Percentiles rank a stretch among this genome's conserved stretches.
Evolutionary conservation across 495 filamentous ascomycete species (phyloP).

Genomic region (Massariosphaeria phaeospora): DNA sequence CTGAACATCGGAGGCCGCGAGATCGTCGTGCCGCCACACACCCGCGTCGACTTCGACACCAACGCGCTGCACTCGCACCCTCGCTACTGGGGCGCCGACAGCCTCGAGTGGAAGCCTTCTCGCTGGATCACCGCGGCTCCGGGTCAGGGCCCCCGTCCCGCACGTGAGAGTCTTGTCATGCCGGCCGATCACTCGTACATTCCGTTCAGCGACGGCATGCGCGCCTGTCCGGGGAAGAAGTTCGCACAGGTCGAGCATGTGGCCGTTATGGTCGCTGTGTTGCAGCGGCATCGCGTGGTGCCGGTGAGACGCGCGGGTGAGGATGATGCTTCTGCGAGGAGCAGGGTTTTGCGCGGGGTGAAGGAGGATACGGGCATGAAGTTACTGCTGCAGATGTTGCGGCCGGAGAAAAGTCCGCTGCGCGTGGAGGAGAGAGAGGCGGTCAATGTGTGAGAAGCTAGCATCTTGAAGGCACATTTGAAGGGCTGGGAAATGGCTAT

Average conservation of each 20-base stretch:
- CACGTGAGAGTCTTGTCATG: conserved; percentile 7
- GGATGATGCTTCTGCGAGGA: conserved; percentile 34
- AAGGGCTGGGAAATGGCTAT: too few relatives aligned
- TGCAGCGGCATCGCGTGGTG: conserved; percentile 40
- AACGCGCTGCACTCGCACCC: conserved; percentile 44
- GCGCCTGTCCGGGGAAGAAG: conserved; percentile 20
- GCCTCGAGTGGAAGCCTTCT: conserved; percentile 38
- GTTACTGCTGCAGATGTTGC: conserved; percentile 44
- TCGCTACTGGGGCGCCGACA: conserved; percentile 45
- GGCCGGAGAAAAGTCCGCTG: conserved; percentile 36
- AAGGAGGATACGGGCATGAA: conserved; percentile 39
- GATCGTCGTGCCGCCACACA: conserved; percentile 39
- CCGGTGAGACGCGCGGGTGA: conserved; percentile 36
- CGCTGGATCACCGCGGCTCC: conserved; percentile 31
- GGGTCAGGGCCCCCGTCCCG: neutral
- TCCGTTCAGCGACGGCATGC: conserved; percentile 20
- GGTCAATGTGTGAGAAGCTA: too few relatives aligned
- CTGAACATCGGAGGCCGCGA: conserved; percentile 33
- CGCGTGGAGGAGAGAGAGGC: conserved; percentile 18
- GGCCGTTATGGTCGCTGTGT: conserved; percentile 34
- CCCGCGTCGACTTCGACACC: conserved; percentile 39
- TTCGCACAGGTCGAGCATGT: conserved; percentile 28
- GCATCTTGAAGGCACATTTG: too few relatives aligned
- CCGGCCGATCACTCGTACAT: conserved; percentile 11
- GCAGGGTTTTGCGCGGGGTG: conserved; percentile 34